Conservation (phyloP, 2,329 filamentous ascomycete genomes). For the Pseudogymnoascus sp. region DNA sequence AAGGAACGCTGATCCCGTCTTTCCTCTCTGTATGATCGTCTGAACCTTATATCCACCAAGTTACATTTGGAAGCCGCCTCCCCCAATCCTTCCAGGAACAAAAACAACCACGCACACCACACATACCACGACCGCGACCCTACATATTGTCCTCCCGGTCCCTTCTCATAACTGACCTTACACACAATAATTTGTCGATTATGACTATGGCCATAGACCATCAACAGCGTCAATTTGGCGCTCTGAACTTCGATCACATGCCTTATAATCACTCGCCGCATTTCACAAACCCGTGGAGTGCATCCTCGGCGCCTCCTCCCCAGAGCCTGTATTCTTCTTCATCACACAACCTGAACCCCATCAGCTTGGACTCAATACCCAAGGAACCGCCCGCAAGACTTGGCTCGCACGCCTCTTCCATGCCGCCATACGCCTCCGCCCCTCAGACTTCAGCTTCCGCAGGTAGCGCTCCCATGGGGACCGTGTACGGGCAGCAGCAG, state of each 20-base stretch:
- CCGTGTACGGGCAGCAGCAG: slow-evolving; percentile 52
- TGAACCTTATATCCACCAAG: slow-evolving; percentile 9
- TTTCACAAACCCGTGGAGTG: slow-evolving; percentile 84
- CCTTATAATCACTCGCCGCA: slow-evolving; percentile 53
- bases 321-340: slow-evolving; percentile 53
- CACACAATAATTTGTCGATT: slow-evolving; percentile 28
- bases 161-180: not conserved
- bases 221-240: slow-evolving; percentile 71
- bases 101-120: no score
- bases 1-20: slow-evolving; percentile 8
- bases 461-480: slow-evolving; percentile 53
- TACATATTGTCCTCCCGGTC: slow-evolving; percentile 14
- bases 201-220: slow-evolving; percentile 97
- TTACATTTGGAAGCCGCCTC: not conserved
- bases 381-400: slow-evolving; percentile 51
- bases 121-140: not conserved
- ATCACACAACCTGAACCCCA: slow-evolving; percentile 49
- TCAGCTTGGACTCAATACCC: slow-evolving; percentile 47
- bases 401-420: slow-evolving; percentile 42
- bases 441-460: slow-evolving; percentile 66
- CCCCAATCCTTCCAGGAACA: not conserved
- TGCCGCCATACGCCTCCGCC: slow-evolving; percentile 65
- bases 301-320: slow-evolving; percentile 43
- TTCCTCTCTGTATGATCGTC: slow-evolving; percentile 8
- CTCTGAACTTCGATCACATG: slow-evolving; percentile 71